Evolutionary conservation across 371 early-diverging fungal genomes (phyloP), one percentile per base, ranked within the genome.

Genomic region (Saksenaea vasiformis): DNA sequence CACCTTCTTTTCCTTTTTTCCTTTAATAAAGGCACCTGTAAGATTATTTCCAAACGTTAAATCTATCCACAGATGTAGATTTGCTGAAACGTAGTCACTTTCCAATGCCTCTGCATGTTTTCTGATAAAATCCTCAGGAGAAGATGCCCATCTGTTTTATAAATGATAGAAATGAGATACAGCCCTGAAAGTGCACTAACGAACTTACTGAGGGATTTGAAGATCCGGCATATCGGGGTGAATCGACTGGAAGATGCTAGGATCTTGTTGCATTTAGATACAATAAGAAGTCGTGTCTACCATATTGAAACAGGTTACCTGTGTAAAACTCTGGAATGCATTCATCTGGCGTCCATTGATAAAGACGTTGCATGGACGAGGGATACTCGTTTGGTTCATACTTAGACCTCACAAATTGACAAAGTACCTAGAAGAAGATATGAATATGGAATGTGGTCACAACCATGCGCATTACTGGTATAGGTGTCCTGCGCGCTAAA

Each of bases 21-120:
- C n/a, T 15, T 76, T 76, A 36, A 66, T n/a, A 17, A 57, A 62
- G 24, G 65, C 70, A 62, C 90, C 91, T 2, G 82, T 84, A 44
- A 92, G 80, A 66, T 89, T 90, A 66, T 82, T 88, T 1, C 94
- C 94, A 80, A 93, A 94, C 0, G 92, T 91, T 36, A 94, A 71
- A 72, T 94, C 92, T 53, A 94, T 91, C 94, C 94, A 94, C 41
- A 87, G 74, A 64, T 94, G 91, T 10, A 94, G 66, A 53, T 90
- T 82, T 7, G 66, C 66, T 1, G 93, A 88, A 0, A 95, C 95
- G 74, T 89, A 86, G 4, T 93, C 91, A 38, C 92, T 86, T 67
- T 96, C 95, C 0, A 96, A 77, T 0, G 87, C 87, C 34, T 85
- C 86, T 13, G 87, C 78, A 61, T 91, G 88, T 35, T 85, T 82